Conservation (phyloP, 352 stramenopile species). For the Phytophthora macrochlamydospora region DNA sequence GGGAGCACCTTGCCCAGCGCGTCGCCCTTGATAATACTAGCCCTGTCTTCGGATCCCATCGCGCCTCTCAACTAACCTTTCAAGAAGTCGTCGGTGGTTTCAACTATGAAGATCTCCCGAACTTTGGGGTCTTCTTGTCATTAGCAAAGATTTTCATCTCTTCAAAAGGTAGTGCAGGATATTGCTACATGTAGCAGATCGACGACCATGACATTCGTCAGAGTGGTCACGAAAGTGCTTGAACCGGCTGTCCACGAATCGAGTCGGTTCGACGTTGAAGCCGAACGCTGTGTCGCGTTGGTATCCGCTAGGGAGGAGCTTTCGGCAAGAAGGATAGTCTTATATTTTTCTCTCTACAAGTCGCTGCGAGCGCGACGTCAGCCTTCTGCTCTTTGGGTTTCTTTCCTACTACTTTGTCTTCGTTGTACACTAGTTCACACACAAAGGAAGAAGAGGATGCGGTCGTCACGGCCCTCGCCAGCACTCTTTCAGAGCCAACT, state of each 20-base stretch:
- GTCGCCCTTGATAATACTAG: constrained; percentile 57
- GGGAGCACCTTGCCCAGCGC: constrained; percentile 42
- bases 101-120: constrained; percentile 17
- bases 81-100: constrained; percentile 24
- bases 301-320: too few species aligned
- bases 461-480: background rate
- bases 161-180: too few species aligned
- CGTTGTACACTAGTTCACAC: constrained; percentile 38
- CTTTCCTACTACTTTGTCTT: constrained; percentile 18
- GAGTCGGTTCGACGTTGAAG: constrained; percentile 18
- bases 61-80: constrained; percentile 6
- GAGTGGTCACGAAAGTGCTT: background rate
- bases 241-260: constrained; percentile 16
- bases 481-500: background rate
- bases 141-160: too few species aligned
- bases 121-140: constrained; percentile 5
- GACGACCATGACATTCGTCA: background rate
- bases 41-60: constrained; percentile 50
- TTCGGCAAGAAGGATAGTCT: background rate
- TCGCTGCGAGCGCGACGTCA: constrained; percentile 1
- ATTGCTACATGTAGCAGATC: background rate
- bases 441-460: constrained; percentile 16
- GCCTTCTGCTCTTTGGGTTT: constrained; percentile 5
- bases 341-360: constrained; percentile 3
- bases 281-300: background rate